Percentiles rank a stretch among this genome's conserved stretches.
Conservation (phyloP, 2,329 filamentous ascomycete genomes). For the Xylariaceae sp. region DNA sequence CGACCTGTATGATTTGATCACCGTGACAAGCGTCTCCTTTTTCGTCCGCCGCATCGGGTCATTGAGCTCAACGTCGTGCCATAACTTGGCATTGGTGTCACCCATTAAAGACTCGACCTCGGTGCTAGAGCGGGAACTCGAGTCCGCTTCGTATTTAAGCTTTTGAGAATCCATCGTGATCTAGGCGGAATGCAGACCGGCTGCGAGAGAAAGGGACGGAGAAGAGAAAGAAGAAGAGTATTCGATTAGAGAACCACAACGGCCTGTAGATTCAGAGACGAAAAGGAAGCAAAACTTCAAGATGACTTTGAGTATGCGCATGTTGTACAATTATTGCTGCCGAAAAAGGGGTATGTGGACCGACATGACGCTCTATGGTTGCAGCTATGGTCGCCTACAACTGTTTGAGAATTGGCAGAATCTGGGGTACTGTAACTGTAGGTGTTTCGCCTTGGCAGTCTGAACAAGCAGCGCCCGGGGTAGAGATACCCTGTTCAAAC, state of each 20-base stretch:
- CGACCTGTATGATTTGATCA: conserved; percentile 34
- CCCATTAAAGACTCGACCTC: conserved; percentile 40
- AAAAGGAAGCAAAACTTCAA: not conserved
- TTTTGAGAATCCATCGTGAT: conserved; percentile 24
- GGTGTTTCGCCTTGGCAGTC: conserved; percentile 14
- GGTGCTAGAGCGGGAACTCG: conserved; percentile 35
- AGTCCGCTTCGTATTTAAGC: conserved; percentile 31
- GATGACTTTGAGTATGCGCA: not conserved
- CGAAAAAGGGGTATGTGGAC: not conserved
- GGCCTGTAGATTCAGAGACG: conserved; percentile 1
- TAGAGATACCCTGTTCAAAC: conserved; percentile 7
- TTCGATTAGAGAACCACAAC: not conserved
- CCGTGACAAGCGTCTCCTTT: conserved; percentile 19
- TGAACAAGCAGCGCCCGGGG: not conserved
- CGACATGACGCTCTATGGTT: not conserved
- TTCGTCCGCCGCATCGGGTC: conserved; percentile 19
- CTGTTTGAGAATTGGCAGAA: not conserved
- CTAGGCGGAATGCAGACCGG: conserved; percentile 3
- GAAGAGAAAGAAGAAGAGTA: not conserved
- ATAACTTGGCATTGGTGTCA: conserved; percentile 31
- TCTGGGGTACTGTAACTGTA: conserved; percentile 8
- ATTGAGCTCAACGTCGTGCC: conserved; percentile 28
- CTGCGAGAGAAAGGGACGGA: conserved; percentile 4
- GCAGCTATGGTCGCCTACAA: too few species aligned
- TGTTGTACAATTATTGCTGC: conserved; percentile 1